Conservation (phyloP, 495 filamentous ascomycete species). For the Apiosordaria backusii region DNA sequence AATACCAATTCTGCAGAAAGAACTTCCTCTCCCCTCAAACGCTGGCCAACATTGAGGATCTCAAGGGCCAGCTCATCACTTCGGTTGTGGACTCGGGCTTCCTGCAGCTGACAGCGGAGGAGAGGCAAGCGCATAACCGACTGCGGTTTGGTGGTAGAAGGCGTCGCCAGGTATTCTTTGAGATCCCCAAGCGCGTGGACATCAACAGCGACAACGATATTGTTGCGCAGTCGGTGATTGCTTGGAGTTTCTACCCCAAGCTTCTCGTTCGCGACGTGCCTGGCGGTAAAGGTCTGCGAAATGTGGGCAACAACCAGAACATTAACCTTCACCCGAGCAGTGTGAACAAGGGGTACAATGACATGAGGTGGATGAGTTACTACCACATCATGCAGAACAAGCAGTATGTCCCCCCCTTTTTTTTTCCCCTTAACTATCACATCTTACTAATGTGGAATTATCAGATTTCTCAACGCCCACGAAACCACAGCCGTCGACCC, state of each 20-base stretch:
- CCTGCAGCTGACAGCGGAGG: slow-evolving; percentile 63
- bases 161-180: slow-evolving; percentile 72
- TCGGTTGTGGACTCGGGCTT: slow-evolving; percentile 80
- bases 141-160: slow-evolving; percentile 44
- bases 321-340: slow-evolving; percentile 81
- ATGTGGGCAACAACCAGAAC: slow-evolving; percentile 82
- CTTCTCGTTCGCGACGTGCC: slow-evolving; percentile 72
- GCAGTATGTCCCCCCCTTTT: slow-evolving; percentile 43
- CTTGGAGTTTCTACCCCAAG: slow-evolving; percentile 94
- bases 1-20: slow-evolving; percentile 84
- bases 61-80: slow-evolving; percentile 84
- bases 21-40: slow-evolving; percentile 84
- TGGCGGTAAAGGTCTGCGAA: slow-evolving; percentile 78
- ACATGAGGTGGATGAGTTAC: slow-evolving; percentile 79
- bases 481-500: slow-evolving; percentile 80
- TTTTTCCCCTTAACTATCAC: background rate
- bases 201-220: slow-evolving; percentile 72
- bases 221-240: slow-evolving; percentile 73
- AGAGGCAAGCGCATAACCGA: slow-evolving; percentile 63
- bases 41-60: slow-evolving; percentile 83
- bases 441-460: background rate
- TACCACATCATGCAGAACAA: slow-evolving; percentile 96
- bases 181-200: slow-evolving; percentile 68
- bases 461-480: slow-evolving; percentile 76
- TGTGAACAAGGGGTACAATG: slow-evolving; percentile 67